Conservation (phyloP, 202 grass and related monocot species). For the Panicum virgatum region DNA sequence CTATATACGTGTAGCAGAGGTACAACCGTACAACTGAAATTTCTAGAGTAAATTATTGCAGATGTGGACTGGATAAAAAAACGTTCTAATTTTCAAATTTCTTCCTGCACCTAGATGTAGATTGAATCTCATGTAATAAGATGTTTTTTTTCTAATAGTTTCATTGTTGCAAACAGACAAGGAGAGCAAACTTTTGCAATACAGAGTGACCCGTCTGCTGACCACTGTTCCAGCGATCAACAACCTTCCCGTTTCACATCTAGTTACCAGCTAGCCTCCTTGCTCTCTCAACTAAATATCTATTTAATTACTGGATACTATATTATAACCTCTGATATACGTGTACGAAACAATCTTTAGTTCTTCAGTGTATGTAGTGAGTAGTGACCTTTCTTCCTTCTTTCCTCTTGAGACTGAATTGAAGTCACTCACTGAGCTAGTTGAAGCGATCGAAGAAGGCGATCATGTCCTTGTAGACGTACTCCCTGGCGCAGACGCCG, state of each 20-base stretch:
- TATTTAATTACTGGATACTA: background rate
- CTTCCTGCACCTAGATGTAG: background rate
- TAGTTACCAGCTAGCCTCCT: no score
- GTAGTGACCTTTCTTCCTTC: background rate
- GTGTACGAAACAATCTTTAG: background rate
- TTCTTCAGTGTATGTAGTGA: no score
- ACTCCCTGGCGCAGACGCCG: slow-evolving; percentile 62
- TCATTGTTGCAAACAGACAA: background rate
- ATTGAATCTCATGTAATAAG: background rate
- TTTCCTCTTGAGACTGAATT: background rate
- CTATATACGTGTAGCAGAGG: background rate
- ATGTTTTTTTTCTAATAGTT: background rate
- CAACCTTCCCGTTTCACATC: background rate
- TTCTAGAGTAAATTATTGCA: background rate
- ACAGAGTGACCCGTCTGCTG: background rate
- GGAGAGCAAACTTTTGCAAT: background rate
- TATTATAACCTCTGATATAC: background rate
- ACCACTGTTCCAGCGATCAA: background rate
- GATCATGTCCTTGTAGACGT: slow-evolving; percentile 63
- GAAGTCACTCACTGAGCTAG: background rate
- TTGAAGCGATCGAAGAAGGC: slow-evolving; percentile 63
- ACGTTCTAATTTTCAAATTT: background rate
- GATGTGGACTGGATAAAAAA: background rate
- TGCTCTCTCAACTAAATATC: background rate
- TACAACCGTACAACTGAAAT: background rate